Evolutionary conservation across 2,329 filamentous ascomycete species (phyloP), one percentile per base, ranked within the genome.

Genomic region (Botryotinia calthae): DNA sequence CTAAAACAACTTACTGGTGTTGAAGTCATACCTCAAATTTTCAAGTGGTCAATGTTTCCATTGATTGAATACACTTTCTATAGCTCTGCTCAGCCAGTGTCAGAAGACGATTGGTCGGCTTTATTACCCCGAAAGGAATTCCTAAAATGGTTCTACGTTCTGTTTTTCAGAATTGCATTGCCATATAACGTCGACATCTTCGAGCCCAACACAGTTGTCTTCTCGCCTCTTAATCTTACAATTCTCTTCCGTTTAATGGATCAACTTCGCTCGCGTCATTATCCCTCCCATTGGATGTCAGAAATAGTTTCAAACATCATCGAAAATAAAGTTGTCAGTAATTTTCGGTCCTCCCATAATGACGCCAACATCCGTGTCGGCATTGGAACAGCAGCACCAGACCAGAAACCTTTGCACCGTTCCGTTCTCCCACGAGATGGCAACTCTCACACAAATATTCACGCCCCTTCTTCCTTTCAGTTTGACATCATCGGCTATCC

Each of bases 211-310:
- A 61, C 31, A 7, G 71, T 75, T 20, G 69, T 74, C 16, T 67
- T 65, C 51, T 73, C 73, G 2, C 72, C 73, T 1, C 40, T 74
- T 1, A 77, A 73, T 44, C 51, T 75, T 1, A 72, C 70, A 0
- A 74, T 72, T n/a, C 37, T 74, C 25, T 73, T 75, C 42, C 73
- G 58, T 28, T 66, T 77, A 12, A 74, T 76, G 4, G 25, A 61
- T 12, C 66, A 74, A 37, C 34, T 77, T 16, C 58, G 63, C 8
- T 54, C n/a, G 3, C 40, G 75, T 25, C 73, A 71, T 22, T 75
- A 76, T 44, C 75, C 75, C 12, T 70, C 72, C 20, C 72, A 76
- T 51, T 77, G 75, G 74, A 69, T 77, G 20, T 74, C 75, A 25
- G 74, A 76, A 40, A 6, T 54, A 16, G 62, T 77, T 12, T 48